Base-by-base conservation (phyloP, 2,329 filamentous ascomycete species). In the Phialophora tarda region DNA sequence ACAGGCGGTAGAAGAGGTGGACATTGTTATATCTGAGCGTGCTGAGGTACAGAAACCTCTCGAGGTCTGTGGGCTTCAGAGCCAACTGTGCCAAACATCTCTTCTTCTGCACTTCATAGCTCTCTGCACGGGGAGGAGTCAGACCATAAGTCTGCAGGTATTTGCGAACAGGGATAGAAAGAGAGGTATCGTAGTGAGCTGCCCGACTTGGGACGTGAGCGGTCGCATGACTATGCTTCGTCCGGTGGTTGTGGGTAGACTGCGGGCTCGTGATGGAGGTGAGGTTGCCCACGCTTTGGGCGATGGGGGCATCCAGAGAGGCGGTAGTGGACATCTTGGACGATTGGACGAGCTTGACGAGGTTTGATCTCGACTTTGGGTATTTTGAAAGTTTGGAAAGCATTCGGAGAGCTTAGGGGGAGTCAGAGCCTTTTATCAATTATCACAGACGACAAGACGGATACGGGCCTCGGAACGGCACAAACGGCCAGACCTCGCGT, bases 81-180 rank as follows among this genome's bases (percentile, higher is more conserved):
- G 78, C 80, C 69, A 83, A 74, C 71, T 83, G 82, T 51, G 79
- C 78, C 70, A 82, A 76, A 74, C 82, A 83, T 76, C 82, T 78
- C 71, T 78, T 78, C 76, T 82, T 81, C 72, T 83, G 82, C 48
- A 78, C 76, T 69, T 83, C 82, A 71, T 82, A 82, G 66, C 76
- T 78, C 71, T 83, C 82, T 54, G 80, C 77, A 60, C 79, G 79
- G 54, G 82, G 82, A 70, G 82, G 82, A 66, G 81, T 82, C 65
- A 83, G 75, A 60, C 82, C 82, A 71, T 83, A 83, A 21, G 81
- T 83, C 70, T 80, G 80, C 67, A 83, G 78, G 74, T 83, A 83
- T 71, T 82, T 83, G 76, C 82, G 81, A 55, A 83, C 82, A 64
- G 82, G 80, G 53, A 79, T 73, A 44, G 81, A 81, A 71, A 83